Percentiles rank a stretch among this genome's conserved stretches.
phyloP scores from a whole-genome alignment of 148 eudicot species.

The Tetragonia tetragonoides region DNA sequence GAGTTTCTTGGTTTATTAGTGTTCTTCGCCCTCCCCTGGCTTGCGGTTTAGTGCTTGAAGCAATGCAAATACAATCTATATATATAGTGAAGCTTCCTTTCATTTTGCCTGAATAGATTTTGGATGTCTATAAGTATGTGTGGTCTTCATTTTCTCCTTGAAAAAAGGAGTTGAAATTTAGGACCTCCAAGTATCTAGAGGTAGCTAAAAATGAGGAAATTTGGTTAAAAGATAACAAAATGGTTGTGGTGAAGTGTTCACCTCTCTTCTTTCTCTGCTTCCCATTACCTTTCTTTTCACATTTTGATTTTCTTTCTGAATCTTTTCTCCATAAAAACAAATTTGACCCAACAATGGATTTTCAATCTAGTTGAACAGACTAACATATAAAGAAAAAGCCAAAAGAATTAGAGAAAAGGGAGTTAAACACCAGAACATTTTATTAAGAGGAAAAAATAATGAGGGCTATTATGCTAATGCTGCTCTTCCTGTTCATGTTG shows the following conservation, averaged over 20 bases:
- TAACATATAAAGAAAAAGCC: background rate
- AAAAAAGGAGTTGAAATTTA: background rate
- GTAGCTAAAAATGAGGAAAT: constrained; percentile 4
- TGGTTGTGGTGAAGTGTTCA: constrained; percentile 17
- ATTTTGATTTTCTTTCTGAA: constrained; percentile 2
- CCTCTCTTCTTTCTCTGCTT: constrained; percentile 49
- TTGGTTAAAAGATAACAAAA: background rate
- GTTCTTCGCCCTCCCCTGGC: too few relatives aligned
- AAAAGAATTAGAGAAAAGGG: background rate
- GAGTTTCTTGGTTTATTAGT: too few relatives aligned
- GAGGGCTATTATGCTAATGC: constrained; percentile 21
- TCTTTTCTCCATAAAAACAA: background rate
- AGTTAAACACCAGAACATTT: background rate
- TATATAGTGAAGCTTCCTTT: background rate
- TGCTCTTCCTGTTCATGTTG: constrained; percentile 30
- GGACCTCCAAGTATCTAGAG: constrained; percentile 9
- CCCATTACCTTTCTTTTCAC: constrained; percentile 26
- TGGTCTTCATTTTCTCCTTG: background rate
- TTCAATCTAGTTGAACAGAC: background rate
- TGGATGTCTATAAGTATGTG: constrained; percentile 2
- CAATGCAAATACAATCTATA: too few relatives aligned
- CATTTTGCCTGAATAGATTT: background rate
- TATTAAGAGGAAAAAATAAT: constrained; percentile 2
- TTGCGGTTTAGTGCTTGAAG: too few relatives aligned
- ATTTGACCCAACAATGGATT: background rate